Conservation (phyloP, 73 alveolate species). For the Paramecium tetraurelia region DNA sequence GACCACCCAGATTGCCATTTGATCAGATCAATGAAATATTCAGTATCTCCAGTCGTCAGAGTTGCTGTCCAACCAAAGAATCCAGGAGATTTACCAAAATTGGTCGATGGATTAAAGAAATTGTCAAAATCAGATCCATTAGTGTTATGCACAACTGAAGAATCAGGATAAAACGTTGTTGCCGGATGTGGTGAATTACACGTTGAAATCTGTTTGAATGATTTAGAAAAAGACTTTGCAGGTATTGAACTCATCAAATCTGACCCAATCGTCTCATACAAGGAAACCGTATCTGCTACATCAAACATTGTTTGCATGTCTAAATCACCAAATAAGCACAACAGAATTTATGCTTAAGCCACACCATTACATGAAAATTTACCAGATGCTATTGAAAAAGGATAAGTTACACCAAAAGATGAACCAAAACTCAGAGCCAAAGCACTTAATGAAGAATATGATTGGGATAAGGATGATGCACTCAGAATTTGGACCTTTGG, state of each 20-base stretch:
- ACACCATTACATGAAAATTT: constrained; percentile 92
- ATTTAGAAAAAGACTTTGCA: constrained; percentile 95
- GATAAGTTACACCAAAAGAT: constrained; percentile 69
- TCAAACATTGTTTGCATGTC: constrained; percentile 91
- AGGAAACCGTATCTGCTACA: constrained; percentile 92
- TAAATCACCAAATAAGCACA: constrained; percentile 99
- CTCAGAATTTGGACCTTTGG: constrained; percentile 95
- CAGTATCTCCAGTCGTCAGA: constrained; percentile 99
- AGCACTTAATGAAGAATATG: constrained; percentile 87
- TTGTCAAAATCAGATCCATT: constrained; percentile 96
- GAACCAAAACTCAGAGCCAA: constrained; percentile 94
- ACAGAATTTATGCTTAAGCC: constrained; percentile 91
- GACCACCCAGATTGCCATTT: constrained; percentile 92
- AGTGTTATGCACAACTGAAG: constrained; percentile 91
- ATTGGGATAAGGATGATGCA: constrained; percentile 84
- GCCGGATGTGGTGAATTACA: constrained; percentile 99
- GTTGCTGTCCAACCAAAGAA: constrained; percentile 98
- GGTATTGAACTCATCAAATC: constrained; percentile 91
- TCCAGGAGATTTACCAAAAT: constrained; percentile 97
- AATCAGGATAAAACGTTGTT: constrained; percentile 94
- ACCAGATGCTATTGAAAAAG: constrained; percentile 87
- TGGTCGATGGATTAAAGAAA: constrained; percentile 97
- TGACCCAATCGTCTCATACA: constrained; percentile 99
- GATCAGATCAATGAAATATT: constrained; percentile 97
- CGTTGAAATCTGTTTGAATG: constrained; percentile 96